Conservation (phyloP, 495 filamentous ascomycete genomes). For the Cetradonia linearis region DNA sequence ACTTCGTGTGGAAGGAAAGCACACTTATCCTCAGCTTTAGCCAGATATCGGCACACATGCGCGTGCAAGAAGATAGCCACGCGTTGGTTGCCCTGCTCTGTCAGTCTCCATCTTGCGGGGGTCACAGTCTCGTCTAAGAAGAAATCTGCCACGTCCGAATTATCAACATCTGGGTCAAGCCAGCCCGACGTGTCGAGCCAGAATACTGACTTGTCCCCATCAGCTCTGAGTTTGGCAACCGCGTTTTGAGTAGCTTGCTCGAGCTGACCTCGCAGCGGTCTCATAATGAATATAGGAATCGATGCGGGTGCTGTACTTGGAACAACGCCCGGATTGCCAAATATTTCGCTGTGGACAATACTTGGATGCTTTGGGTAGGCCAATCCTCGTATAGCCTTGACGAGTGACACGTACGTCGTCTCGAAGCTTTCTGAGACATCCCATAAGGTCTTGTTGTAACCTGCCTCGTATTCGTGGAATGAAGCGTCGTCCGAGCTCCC, state of each 20-base stretch:
- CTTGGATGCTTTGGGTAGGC: conserved; percentile 32
- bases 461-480: conserved; percentile 23
- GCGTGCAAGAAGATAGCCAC: conserved; percentile 35
- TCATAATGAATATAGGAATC: conserved; percentile 35
- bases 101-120: conserved; percentile 28
- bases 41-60: conserved; percentile 34
- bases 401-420: conserved; percentile 31
- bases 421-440: conserved; percentile 30
- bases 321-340: conserved; percentile 13
- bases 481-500: conserved; percentile 29
- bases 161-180: conserved; percentile 24
- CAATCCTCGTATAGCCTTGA: conserved; percentile 31
- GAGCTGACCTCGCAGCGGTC: conserved; percentile 33
- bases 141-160: conserved; percentile 24
- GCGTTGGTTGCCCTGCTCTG: conserved; percentile 32
- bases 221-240: conserved; percentile 28
- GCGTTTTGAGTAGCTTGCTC: conserved; percentile 32
- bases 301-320: conserved; percentile 20
- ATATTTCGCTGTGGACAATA: conserved; percentile 23
- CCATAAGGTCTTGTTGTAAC: conserved; percentile 29
- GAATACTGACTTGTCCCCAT: conserved; percentile 31
- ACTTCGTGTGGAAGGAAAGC: conserved; percentile 32
- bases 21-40: conserved; percentile 29
- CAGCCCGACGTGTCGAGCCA: conserved; percentile 39
- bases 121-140: conserved; percentile 25